A percentile compares a stretch with the other conserved stretches of the same genome.
These are phyloP conservation scores for Debaryomyces castellii DNA, from an alignment of 805 yeast genomes.

Conservation along the genomic window DNA sequence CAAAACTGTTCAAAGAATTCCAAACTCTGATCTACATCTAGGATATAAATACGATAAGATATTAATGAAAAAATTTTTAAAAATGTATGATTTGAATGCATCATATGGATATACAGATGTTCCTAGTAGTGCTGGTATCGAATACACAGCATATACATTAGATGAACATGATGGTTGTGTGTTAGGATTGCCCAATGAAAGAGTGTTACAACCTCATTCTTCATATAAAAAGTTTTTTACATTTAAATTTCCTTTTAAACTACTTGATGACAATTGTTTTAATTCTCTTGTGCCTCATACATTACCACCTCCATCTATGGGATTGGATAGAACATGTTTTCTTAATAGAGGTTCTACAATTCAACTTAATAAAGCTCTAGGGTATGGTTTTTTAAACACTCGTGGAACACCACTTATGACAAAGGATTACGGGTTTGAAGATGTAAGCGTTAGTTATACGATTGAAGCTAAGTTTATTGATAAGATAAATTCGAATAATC, in stretches of 20 bases:
- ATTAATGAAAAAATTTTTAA: slow-evolving; percentile 49
- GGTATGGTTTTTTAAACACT: slow-evolving; percentile 53
- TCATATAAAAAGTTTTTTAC: slow-evolving; percentile 59
- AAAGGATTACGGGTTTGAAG: slow-evolving; percentile 44
- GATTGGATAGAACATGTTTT: slow-evolving; percentile 39
- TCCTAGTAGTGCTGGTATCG: slow-evolving; percentile 51
- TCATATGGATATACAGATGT: slow-evolving; percentile 49
- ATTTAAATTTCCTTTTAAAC: slow-evolving; percentile 54
- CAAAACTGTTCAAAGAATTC: slow-evolving; percentile 28
- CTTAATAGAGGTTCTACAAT: slow-evolving; percentile 32
- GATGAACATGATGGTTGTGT: slow-evolving; percentile 48
- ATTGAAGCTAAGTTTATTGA: slow-evolving; percentile 59
- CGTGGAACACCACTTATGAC: slow-evolving; percentile 55
- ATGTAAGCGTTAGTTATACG: slow-evolving; percentile 48
- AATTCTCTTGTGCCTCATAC: slow-evolving; percentile 40
- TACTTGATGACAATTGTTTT: slow-evolving; percentile 53
- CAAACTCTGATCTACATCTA: slow-evolving; percentile 9
- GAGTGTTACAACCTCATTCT: slow-evolving; percentile 48
- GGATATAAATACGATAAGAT: slow-evolving; percentile 25
- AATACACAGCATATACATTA: slow-evolving; percentile 40
- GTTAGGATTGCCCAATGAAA: slow-evolving; percentile 49
- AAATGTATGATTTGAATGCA: slow-evolving; percentile 63
- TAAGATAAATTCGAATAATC: slow-evolving; percentile 30
- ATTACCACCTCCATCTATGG: slow-evolving; percentile 44
- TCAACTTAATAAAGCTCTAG: slow-evolving; percentile 41